A percentile compares a stretch with the other conserved stretches of the same genome.
Evolutionary conservation across 1,139 yeast genomes (phyloP).

Genomic region (Scheffersomyces quercinus): DNA sequence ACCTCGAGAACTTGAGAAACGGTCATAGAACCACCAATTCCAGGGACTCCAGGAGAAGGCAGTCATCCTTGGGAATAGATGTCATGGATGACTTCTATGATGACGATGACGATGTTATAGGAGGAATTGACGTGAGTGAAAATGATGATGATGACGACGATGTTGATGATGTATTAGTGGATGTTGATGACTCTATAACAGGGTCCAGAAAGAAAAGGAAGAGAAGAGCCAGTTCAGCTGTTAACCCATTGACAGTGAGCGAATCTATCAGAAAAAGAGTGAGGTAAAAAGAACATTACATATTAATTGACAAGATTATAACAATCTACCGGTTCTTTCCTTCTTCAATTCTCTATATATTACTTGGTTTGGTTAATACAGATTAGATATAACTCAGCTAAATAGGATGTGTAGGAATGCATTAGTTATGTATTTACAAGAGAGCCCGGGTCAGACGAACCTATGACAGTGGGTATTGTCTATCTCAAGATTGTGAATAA

Average conservation of each 20-base stretch:
- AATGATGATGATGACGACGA: slow-evolving; percentile 31
- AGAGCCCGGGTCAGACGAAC: neutral
- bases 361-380: too few relatives aligned
- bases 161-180: slow-evolving; percentile 41
- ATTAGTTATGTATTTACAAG: neutral
- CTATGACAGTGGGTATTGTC: neutral
- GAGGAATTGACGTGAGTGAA: slow-evolving; percentile 36
- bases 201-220: slow-evolving; percentile 32
- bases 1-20: slow-evolving; percentile 49
- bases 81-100: slow-evolving; percentile 50
- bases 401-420: neutral
- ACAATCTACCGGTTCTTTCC: too few relatives aligned
- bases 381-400: too few relatives aligned
- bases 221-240: slow-evolving; percentile 47
- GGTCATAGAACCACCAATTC: slow-evolving; percentile 40
- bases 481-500: neutral
- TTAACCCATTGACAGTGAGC: slow-evolving; percentile 40
- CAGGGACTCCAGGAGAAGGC: slow-evolving; percentile 36
- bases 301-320: too few relatives aligned
- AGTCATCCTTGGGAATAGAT: slow-evolving; percentile 44
- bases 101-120: slow-evolving; percentile 37
- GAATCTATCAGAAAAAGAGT: slow-evolving; percentile 11
- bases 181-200: slow-evolving; percentile 36
- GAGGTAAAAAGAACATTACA: slow-evolving; percentile 1
- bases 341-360: too few relatives aligned